Evolutionary conservation across 139 green algal genomes (phyloP), one percentile per base, ranked within the genome.

Genomic region (Coelastrella sp.): DNA sequence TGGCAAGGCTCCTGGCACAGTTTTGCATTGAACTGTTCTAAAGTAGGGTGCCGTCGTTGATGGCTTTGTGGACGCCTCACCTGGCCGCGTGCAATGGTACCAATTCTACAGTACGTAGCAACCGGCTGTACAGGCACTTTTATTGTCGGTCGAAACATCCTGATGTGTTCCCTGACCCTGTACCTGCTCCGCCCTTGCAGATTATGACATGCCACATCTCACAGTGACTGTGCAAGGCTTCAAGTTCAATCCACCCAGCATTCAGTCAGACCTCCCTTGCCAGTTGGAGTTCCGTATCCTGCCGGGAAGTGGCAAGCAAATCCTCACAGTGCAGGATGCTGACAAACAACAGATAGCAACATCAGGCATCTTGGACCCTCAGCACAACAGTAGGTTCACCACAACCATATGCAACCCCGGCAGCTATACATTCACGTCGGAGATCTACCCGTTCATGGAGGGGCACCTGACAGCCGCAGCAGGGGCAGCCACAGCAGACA

Each of bases 231-330:
- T 87, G 13, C 61, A 77, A 47, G 81, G 73, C 64, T 87, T 76
- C 61, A 74, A n/a, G n/a, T 87, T 87, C 23, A 87, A 68, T 20
- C 81, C 81, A 11, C 64, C 81, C 61, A 77, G 61, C 81, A 87
- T 87, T 23, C 22, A n/a, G 10, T n/a, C 81, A 5, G 61, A 77
- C 13, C n/a, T 87, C 17, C 81, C 81, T 14, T 87, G 81, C 64
- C 47, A 74, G 22, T 32, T 87, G 17, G 11, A 61, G 5, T 87
- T 87, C 81, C 22, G 64, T 7, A 17, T 87, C 23, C 23, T 64
- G 11, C 61, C 81, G 14, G 22, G 57, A n/a, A 87, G 22, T 23
- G 32, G 60, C 5, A 32, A 74, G 81, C 81, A 78, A 64, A 68
- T 77, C 60, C 61, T 87, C 61, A 76, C 14, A 7, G 23, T 87